Conservation (phyloP, 768 basidiomycete genomes). For the Fibroporia radiculosa region DNA sequence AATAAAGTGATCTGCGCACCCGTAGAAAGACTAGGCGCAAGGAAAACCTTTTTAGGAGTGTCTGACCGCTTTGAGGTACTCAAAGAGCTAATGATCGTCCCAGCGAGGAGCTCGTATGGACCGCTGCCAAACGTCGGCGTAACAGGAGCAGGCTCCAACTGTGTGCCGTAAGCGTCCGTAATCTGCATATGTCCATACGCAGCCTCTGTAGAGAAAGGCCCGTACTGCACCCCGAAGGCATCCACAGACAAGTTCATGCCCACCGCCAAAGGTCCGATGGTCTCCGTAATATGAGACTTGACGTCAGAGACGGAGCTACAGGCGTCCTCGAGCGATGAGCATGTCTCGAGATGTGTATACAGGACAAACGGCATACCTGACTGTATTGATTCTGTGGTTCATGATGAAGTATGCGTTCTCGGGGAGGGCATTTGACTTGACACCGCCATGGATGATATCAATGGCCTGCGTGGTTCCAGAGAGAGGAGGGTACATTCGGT, state of each 20-base stretch:
- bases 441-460: conserved; percentile 42
- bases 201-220: conserved; percentile 23
- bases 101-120: conserved; percentile 26
- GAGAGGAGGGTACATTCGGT: conserved; percentile 27
- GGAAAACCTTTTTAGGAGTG: conserved; percentile 16
- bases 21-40: conserved; percentile 21
- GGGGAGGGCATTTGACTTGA: conserved; percentile 63
- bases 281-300: conserved; percentile 34
- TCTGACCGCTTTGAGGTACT: conserved; percentile 12
- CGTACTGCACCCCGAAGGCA: conserved; percentile 43
- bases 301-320: conserved; percentile 29
- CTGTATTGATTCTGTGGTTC: conserved; percentile 58
- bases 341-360: conserved; percentile 5
- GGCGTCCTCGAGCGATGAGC: conserved; percentile 22
- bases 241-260: conserved; percentile 52
- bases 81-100: conserved; percentile 22
- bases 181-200: conserved; percentile 45
- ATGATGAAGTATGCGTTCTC: conserved; percentile 64
- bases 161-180: conserved; percentile 37
- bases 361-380: conserved; percentile 9
- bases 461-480: conserved; percentile 73
- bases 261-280: conserved; percentile 58
- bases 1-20: conserved; percentile 3
- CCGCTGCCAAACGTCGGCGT: conserved; percentile 30
- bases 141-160: conserved; percentile 61